Conservation (phyloP, 75 land plant species). For the Cupressus sempervirens region DNA sequence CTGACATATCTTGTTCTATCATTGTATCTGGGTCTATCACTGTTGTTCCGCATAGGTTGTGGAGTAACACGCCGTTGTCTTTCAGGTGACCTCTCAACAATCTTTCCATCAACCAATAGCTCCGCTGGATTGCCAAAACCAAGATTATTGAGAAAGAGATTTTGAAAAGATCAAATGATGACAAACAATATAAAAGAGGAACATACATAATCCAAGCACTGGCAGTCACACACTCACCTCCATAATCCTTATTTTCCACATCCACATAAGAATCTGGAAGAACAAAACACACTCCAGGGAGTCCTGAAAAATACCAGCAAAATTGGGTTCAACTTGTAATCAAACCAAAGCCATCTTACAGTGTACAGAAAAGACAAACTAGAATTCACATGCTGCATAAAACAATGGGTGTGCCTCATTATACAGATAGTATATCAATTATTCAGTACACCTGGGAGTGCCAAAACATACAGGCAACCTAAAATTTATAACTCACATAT, state of each 20-base stretch:
- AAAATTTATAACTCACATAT: too few species aligned
- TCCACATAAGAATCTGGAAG: slow-evolving; percentile 64
- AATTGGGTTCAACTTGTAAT: not conserved
- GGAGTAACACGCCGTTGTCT: slow-evolving; percentile 39
- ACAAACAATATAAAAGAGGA: not conserved
- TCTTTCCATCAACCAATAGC: slow-evolving; percentile 37
- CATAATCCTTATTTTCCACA: slow-evolving; percentile 54
- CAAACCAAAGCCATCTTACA: not conserved
- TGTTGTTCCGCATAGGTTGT: slow-evolving; percentile 23
- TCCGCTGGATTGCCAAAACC: slow-evolving; percentile 15
- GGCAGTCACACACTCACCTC: slow-evolving; percentile 23
- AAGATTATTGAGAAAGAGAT: not conserved
- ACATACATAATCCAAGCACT: not conserved
- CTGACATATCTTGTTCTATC: slow-evolving; percentile 36
- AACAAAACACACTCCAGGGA: slow-evolving; percentile 66
- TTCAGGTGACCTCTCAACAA: slow-evolving; percentile 39
- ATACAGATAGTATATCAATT: not conserved
- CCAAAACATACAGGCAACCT: too few species aligned
- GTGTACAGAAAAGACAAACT: not conserved
- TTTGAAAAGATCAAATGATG: not conserved
- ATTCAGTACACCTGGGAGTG: too few species aligned
- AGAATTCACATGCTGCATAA: not conserved
- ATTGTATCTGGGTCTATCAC: slow-evolving; percentile 37
- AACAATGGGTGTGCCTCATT: not conserved
- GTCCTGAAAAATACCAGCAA: slow-evolving; percentile 21